phyloP scores from a whole-genome alignment of 2,329 filamentous ascomycete species.

The Fusarium praegraminearum region DNA sequence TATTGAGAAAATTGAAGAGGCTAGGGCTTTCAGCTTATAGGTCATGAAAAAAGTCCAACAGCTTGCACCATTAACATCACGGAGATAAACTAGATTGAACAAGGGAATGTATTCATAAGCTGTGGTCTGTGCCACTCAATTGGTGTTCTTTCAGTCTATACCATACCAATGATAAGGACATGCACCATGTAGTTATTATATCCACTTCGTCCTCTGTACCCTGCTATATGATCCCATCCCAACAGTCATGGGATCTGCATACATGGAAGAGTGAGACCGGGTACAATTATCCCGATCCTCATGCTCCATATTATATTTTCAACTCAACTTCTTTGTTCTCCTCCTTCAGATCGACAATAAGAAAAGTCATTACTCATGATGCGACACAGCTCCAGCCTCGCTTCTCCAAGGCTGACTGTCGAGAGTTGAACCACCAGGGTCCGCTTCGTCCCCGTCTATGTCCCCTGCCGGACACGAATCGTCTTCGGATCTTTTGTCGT shows the following conservation, averaged over 20 bases:
- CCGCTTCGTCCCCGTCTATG: conserved; percentile 29
- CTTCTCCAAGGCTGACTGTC: conserved; percentile 28
- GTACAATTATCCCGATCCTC: neutral
- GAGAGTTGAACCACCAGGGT: conserved; percentile 39
- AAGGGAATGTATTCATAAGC: conserved; percentile 8
- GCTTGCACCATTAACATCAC: neutral
- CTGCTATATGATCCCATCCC: neutral
- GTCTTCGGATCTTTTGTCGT: conserved; percentile 30
- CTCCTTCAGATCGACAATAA: conserved; percentile 5
- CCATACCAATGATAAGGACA: neutral
- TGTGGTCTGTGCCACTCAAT: conserved; percentile 11
- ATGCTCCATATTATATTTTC: neutral
- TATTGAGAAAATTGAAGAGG: too few relatives aligned
- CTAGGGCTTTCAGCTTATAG: too few relatives aligned
- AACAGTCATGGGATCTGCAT: neutral
- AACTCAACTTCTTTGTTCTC: neutral
- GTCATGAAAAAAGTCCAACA: too few relatives aligned
- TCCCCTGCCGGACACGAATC: conserved; percentile 23
- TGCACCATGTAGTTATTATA: conserved; percentile 7
- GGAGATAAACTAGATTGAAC: neutral
- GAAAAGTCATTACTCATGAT: conserved; percentile 37
- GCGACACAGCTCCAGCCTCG: conserved; percentile 42
- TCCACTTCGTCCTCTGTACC: conserved; percentile 10
- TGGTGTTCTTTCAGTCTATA: neutral
- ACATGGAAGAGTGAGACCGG: neutral